Base-by-base conservation (phyloP, 108 stramenopile species). In the Cylindrotheca closterium region DNA sequence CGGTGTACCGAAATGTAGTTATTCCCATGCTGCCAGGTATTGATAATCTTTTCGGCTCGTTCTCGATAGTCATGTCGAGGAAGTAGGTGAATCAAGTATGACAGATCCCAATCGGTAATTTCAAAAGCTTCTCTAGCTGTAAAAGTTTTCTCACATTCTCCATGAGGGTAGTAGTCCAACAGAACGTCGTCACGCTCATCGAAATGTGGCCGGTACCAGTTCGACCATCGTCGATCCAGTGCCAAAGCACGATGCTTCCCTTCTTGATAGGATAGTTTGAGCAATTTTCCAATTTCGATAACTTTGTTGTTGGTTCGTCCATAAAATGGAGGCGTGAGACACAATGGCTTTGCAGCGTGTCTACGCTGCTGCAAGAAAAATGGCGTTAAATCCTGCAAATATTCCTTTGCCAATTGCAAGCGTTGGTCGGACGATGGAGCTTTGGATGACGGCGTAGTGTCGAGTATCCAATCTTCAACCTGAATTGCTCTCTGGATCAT, bases 271-370 rank as follows among this genome's bases (percentile, higher is more conserved):
- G 10, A 10, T 7, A 10, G 37, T 42, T 15, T 7, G 7, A 42
- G 37, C 15, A 42, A 15, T 42, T 42, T 42, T 15, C 37, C 37
- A 42, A 42, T 15, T 42, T 42, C 37, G 37, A 42, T 42, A 42
- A 42, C 37, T 42, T 42, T 42, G 37, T 42, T 42, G 37, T 42
- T 42, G 37, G 37, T 42, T 15, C 37, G 37, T 42, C 37, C 37
- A 42, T 42, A 42, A 42, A 42, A 42, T 7, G 37, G 37, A 42
- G 37, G 37, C 15, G 7, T 42, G 10, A 42, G 15, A 42, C 37
- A 42, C 7, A 42, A 42, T 15, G 37, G 37, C 37, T 10, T 42
- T 42, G 37, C 10, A 10, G 7, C 37, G 37, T 10, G 15, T 15
- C 10, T 15, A 10, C 37, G 37, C 15, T 7, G 7, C 7, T 15